Conservation (phyloP, 2,329 filamentous ascomycete species). For the Neofusicoccum laricinum region DNA sequence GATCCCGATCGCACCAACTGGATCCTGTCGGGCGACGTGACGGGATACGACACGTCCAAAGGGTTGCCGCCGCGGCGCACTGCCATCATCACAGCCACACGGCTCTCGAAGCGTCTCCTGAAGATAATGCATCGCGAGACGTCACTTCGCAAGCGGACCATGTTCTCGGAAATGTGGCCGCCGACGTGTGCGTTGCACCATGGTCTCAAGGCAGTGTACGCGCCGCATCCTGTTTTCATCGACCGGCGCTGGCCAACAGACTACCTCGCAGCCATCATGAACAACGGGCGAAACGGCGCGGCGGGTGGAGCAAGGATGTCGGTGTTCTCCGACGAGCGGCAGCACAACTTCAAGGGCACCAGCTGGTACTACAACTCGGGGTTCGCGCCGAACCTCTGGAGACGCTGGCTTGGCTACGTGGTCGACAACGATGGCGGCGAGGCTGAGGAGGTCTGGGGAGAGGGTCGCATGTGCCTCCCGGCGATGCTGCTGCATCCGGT, state of each 20-base stretch:
- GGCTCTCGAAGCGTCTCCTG: constrained; percentile 65
- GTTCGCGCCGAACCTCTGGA: constrained; percentile 54
- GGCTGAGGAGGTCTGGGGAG: constrained; percentile 41
- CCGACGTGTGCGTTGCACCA: constrained; percentile 69
- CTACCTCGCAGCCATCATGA: constrained; percentile 55
- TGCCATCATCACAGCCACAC: constrained; percentile 69
- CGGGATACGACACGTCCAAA: constrained; percentile 59
- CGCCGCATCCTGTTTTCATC: constrained; percentile 56
- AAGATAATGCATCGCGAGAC: constrained; percentile 74
- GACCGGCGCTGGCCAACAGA: constrained; percentile 55
- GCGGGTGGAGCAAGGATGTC: constrained; percentile 47
- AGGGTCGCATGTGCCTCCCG: constrained; percentile 50
- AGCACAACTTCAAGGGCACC: constrained; percentile 53
- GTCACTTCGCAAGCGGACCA: constrained; percentile 64
- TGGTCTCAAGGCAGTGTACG: constrained; percentile 72
- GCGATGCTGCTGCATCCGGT: constrained; percentile 50
- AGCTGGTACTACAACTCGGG: constrained; percentile 56
- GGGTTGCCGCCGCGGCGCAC: constrained; percentile 64
- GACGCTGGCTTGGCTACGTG: constrained; percentile 54
- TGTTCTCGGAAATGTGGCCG: constrained; percentile 80
- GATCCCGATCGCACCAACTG: constrained; percentile 69
- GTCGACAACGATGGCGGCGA: constrained; percentile 51
- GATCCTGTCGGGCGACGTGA: constrained; percentile 69
- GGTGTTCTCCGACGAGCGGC: constrained; percentile 50
- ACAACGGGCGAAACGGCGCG: constrained; percentile 53